phyloP scores from a whole-genome alignment of 805 yeast species.

The Candida dendrica region DNA sequence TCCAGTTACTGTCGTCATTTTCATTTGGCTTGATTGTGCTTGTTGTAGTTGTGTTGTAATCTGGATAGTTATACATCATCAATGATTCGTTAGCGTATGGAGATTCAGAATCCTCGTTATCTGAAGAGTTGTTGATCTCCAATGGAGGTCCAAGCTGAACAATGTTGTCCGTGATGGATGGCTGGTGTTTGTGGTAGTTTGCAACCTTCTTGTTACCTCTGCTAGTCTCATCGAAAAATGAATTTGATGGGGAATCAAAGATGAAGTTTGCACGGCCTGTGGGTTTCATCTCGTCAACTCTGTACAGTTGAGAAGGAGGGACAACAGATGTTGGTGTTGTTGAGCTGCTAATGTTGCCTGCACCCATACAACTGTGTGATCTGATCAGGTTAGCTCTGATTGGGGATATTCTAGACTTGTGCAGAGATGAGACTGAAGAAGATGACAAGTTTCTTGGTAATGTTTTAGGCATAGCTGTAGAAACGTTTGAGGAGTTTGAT shows the following conservation, averaged over 20 bases:
- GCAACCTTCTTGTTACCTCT: not conserved
- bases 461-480: conserved; percentile 2
- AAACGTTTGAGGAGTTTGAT: conserved; percentile 5
- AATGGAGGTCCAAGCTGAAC: conserved; percentile 2
- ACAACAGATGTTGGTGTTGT: not conserved
- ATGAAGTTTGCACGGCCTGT: not conserved
- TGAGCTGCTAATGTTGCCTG: not conserved
- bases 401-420: conserved; percentile 14
- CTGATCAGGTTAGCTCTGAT: conserved; percentile 10
- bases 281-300: not conserved
- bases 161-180: conserved; percentile 2
- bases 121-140: conserved; percentile 1
- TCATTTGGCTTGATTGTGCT: not conserved
- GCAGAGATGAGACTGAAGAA: conserved; percentile 15
- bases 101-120: conserved; percentile 1
- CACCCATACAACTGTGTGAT: conserved; percentile 11
- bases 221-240: conserved; percentile 4
- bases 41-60: not conserved
- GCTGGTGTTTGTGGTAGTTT: not conserved
- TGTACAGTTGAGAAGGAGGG: not conserved
- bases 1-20: not conserved
- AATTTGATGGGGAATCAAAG: not conserved
- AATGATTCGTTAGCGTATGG: not conserved
- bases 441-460: conserved; percentile 17
- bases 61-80: not conserved